phyloP scores from a whole-genome alignment of 2,329 filamentous ascomycete genomes.

The Beauveria varroae region DNA sequence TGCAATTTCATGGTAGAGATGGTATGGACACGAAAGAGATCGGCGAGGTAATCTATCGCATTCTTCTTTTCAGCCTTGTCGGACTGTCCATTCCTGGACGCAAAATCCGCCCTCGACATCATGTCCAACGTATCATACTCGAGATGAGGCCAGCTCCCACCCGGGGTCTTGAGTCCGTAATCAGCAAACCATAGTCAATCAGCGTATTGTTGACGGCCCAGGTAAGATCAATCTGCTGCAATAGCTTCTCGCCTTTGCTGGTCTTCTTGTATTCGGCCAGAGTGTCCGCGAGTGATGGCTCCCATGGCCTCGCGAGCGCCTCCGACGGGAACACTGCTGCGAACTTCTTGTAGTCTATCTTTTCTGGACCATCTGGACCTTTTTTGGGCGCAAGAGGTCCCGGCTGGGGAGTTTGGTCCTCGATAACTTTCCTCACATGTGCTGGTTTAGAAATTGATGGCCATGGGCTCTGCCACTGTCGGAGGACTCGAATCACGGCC shows the following conservation, averaged over 20 bases:
- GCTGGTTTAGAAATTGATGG: not conserved
- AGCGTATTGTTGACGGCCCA: not conserved
- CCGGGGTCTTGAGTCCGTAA: not conserved
- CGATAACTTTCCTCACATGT: slow-evolving; percentile 7
- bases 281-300: not conserved
- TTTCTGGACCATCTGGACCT: not conserved
- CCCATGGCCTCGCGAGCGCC: not conserved
- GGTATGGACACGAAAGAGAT: not conserved
- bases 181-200: not conserved
- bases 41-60: not conserved
- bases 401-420: not conserved
- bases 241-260: not conserved
- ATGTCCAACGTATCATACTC: not conserved
- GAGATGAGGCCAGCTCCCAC: not conserved
- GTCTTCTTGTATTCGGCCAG: not conserved
- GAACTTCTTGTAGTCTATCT: not conserved
- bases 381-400: not conserved
- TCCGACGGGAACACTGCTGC: not conserved
- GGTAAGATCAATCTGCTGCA: not conserved
- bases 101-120: not conserved
- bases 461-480: slow-evolving; percentile 11
- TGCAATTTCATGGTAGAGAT: not conserved
- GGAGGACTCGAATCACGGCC: slow-evolving; percentile 11
- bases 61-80: not conserved
- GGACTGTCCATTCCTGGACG: not conserved